Evolutionary conservation across 2,329 filamentous ascomycete genomes (phyloP).

Genomic region (Monosporascus sp.): DNA sequence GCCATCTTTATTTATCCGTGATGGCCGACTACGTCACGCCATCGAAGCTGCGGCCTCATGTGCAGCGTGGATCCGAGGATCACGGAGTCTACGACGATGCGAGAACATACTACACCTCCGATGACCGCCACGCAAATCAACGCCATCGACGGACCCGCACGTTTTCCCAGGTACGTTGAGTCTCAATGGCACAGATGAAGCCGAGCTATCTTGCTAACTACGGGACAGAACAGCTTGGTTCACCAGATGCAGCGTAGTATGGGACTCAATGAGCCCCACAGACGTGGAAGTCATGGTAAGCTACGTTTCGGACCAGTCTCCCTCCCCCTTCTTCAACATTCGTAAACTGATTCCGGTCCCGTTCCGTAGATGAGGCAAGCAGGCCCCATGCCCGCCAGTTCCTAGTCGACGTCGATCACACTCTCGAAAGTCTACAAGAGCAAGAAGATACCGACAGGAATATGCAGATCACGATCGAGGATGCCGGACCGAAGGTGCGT

Average conservation of each 20-base stretch:
- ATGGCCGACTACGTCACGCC: constrained; percentile 20
- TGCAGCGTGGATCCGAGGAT: constrained; percentile 35
- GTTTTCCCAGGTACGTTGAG: constrained; percentile 45
- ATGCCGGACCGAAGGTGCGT: constrained; percentile 76
- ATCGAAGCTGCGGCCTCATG: constrained; percentile 11
- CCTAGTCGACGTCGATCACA: constrained; percentile 79
- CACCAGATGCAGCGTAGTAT: constrained; percentile 46
- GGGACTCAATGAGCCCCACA: constrained; percentile 48
- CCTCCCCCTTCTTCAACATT: not conserved
- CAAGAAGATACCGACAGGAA: constrained; percentile 93
- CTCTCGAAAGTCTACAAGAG: constrained; percentile 69
- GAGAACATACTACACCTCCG: constrained; percentile 53
- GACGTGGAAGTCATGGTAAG: constrained; percentile 55
- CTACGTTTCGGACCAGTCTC: not conserved
- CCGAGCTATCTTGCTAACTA: constrained; percentile 21
- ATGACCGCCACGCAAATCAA: constrained; percentile 47
- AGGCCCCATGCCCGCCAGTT: constrained; percentile 67
- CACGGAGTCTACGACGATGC: constrained; percentile 50
- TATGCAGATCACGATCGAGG: constrained; percentile 96
- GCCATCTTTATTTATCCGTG: not conserved
- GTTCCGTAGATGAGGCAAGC: constrained; percentile 62
- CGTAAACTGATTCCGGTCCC: not conserved
- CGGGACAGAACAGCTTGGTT: constrained; percentile 44
- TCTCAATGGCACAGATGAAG: not conserved
- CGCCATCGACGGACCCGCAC: constrained; percentile 48